A percentile compares a stretch with the other conserved stretches of the same genome.
Conservation (phyloP, 75 land plant genomes). For the Pseudotsuga menziesii region DNA sequence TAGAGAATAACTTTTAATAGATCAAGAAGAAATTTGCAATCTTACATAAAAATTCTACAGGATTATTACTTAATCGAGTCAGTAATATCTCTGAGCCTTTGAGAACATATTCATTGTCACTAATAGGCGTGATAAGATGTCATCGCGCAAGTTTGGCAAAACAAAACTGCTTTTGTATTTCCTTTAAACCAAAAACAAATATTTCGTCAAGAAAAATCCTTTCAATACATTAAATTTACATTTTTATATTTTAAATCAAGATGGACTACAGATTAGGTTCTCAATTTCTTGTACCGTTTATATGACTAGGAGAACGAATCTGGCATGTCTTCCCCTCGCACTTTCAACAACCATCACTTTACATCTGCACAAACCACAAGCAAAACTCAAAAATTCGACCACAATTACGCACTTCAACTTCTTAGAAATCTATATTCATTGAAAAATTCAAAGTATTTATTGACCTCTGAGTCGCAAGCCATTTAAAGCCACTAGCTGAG, state of each 20-base stretch:
- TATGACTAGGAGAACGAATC: conserved; percentile 69
- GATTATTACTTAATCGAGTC: not conserved
- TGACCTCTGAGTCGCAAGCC: conserved; percentile 54
- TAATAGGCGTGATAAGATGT: conserved; percentile 52
- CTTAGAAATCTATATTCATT: not conserved
- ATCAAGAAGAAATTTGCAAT: not conserved
- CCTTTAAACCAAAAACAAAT: conserved; percentile 23
- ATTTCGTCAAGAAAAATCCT: not conserved
- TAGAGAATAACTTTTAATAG: not conserved
- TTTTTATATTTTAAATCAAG: not conserved
- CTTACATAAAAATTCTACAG: too few relatives aligned
- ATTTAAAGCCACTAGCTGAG: conserved; percentile 13
- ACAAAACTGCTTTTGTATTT: conserved; percentile 54
- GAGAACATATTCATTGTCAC: conserved; percentile 62
- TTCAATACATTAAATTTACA: too few relatives aligned
- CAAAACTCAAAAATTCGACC: not conserved
- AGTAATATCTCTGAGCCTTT: conserved; percentile 46
- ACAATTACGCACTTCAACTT: not conserved
- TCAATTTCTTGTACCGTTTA: conserved; percentile 38
- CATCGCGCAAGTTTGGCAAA: conserved; percentile 69
- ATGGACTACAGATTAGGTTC: not conserved
- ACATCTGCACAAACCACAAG: conserved; percentile 57
- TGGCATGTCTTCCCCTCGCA: conserved; percentile 65
- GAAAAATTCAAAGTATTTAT: not conserved
- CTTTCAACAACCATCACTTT: conserved; percentile 47